Evolutionary conservation across 768 basidiomycete genomes (phyloP).

Genomic region (Naganishia onofrii): DNA sequence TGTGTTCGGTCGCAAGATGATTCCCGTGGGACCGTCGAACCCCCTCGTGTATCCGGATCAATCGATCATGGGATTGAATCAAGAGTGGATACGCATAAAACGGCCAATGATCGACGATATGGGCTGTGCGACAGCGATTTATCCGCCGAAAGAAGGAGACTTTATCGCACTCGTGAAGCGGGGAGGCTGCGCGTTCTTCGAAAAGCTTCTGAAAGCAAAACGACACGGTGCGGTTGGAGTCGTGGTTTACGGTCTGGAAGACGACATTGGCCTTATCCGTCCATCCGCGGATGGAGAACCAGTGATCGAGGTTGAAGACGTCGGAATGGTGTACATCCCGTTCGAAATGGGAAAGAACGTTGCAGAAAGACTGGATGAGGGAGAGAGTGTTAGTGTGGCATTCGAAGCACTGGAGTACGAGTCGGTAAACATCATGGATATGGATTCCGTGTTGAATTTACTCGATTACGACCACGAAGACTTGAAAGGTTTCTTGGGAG

Average conservation of each 20-base stretch:
- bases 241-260: constrained; percentile 59
- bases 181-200: constrained; percentile 82
- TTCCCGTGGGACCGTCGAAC: background rate
- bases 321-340: constrained; percentile 41
- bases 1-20: constrained; percentile 24
- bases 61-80: constrained; percentile 12
- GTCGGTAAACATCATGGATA: background rate
- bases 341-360: constrained; percentile 2
- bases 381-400: background rate
- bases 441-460: background rate
- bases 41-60: background rate
- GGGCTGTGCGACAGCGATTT: constrained; percentile 12
- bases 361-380: background rate
- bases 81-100: constrained; percentile 3
- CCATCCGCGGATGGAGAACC: constrained; percentile 40
- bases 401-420: constrained; percentile 10
- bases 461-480: constrained; percentile 2
- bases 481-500: constrained; percentile 15
- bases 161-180: constrained; percentile 63
- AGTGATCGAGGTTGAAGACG: constrained; percentile 26
- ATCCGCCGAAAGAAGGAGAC: background rate
- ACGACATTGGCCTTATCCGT: constrained; percentile 36
- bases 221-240: constrained; percentile 73
- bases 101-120: constrained; percentile 27
- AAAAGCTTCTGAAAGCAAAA: constrained; percentile 71